Evolutionary conservation across 169 alveolate species (phyloP).

Genomic region (Eimeria brunetti): DNA sequence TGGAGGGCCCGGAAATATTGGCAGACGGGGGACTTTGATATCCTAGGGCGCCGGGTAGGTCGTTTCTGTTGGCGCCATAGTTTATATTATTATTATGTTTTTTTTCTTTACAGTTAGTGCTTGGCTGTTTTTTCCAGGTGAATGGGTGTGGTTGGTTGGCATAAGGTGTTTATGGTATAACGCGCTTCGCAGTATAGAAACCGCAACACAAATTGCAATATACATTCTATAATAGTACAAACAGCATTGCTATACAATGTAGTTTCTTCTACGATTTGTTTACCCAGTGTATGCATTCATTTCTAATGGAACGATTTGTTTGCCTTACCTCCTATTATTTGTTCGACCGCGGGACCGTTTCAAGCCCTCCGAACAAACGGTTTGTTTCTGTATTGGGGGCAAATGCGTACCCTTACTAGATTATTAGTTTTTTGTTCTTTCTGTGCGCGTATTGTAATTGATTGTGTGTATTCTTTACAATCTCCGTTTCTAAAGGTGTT

Average conservation of each 20-base stretch:
- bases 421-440: not conserved
- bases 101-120: too few species aligned
- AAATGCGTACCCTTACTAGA: not conserved
- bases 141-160: too few species aligned
- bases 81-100: too few species aligned
- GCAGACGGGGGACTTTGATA: slow-evolving; percentile 62
- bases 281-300: not conserved
- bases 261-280: not conserved
- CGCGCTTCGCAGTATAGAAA: too few species aligned
- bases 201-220: too few species aligned
- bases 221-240: too few species aligned
- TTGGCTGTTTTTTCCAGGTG: not conserved
- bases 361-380: too few species aligned
- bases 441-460: not conserved
- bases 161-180: too few species aligned
- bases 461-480: not conserved
- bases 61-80: not conserved
- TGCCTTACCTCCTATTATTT: too few species aligned
- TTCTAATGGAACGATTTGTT: not conserved
- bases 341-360: too few species aligned
- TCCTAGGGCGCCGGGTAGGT: slow-evolving; percentile 10
- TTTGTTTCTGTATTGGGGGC: not conserved
- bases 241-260: too few species aligned
- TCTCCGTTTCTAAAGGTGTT: not conserved
- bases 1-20: slow-evolving; percentile 59